Evolutionary conservation across 345 rosid genomes (phyloP).

Genomic region (Ceriops decandra): DNA sequence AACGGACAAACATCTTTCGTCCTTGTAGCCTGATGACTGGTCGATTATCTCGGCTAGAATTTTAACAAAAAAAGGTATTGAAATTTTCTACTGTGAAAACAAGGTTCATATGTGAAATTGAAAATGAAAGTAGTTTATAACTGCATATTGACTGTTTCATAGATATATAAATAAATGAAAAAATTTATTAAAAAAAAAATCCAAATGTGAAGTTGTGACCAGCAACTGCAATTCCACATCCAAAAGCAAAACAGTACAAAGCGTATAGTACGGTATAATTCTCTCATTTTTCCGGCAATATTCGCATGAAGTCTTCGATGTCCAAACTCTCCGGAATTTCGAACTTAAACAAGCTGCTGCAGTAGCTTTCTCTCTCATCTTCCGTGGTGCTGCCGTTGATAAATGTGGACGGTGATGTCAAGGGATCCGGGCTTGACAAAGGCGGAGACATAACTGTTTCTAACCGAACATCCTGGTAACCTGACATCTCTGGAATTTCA

Average conservation of each 20-base stretch:
- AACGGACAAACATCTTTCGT: no score
- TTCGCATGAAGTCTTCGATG: slow-evolving; percentile 63
- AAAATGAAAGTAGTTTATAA: no score
- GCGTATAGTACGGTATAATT: neutral
- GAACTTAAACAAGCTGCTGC: slow-evolving; percentile 69
- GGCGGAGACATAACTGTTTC: slow-evolving; percentile 65
- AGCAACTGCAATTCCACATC: slow-evolving; percentile 1
- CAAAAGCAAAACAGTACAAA: neutral
- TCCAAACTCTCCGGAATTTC: slow-evolving; percentile 66
- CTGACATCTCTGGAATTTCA: slow-evolving; percentile 27
- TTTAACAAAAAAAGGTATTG: no score
- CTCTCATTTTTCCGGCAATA: neutral
- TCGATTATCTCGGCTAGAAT: no score
- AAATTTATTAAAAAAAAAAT: no score
- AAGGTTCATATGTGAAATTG: no score
- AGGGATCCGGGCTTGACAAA: slow-evolving; percentile 42
- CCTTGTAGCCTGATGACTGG: no score
- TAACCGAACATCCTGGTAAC: slow-evolving; percentile 37
- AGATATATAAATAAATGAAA: no score
- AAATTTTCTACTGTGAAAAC: no score
- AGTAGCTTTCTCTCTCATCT: slow-evolving; percentile 67
- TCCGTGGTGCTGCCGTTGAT: slow-evolving; percentile 54
- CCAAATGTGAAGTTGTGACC: no score
- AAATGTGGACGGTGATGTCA: slow-evolving; percentile 49
- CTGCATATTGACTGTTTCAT: no score